Evolutionary conservation across 106 monocot genomes (phyloP).

Genomic region (Platanthera guangdongensis): DNA sequence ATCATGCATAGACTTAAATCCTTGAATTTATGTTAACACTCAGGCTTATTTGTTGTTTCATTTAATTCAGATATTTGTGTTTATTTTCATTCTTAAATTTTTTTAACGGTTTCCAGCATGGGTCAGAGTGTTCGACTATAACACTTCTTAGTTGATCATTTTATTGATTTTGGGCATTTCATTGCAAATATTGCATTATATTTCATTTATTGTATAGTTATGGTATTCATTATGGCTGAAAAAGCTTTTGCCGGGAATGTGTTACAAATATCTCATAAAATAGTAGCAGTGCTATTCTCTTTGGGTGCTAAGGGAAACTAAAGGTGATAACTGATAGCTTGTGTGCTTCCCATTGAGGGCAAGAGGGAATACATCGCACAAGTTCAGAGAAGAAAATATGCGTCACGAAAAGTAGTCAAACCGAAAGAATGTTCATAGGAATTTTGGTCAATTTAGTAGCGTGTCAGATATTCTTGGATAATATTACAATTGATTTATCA

Average conservation of each 20-base stretch:
- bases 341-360: neutral
- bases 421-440: neutral
- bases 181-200: neutral
- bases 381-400: neutral
- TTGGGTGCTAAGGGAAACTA: no score
- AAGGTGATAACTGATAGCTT: no score
- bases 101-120: neutral
- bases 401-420: neutral
- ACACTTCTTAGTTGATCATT: neutral
- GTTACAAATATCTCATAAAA: neutral
- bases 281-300: neutral
- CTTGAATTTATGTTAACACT: neutral
- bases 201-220: neutral
- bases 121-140: neutral
- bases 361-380: neutral
- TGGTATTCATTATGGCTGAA: neutral
- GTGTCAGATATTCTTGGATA: no score
- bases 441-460: neutral
- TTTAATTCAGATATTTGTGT: neutral
- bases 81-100: neutral
- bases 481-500: no score
- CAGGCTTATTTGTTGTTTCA: neutral
- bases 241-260: neutral
- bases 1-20: neutral
- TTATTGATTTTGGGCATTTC: neutral